Percentiles rank a stretch among this genome's conserved stretches.
Evolutionary conservation across 78 protist species (phyloP).

Genomic region (Paulinella micropora): DNA sequence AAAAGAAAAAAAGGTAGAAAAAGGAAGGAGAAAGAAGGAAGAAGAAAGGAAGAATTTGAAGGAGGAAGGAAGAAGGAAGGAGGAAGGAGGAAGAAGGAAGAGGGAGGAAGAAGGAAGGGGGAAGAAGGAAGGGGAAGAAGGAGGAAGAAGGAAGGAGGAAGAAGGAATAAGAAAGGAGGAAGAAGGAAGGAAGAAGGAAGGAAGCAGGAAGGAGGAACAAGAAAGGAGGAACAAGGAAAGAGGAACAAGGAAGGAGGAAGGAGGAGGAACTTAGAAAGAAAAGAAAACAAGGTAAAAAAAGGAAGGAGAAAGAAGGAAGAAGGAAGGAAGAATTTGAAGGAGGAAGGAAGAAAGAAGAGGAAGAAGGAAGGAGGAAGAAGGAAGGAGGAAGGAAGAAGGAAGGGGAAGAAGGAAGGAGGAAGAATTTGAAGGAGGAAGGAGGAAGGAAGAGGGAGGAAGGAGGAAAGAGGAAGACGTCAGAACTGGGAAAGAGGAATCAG

Average conservation of each 20-base stretch:
- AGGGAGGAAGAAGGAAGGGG: neutral
- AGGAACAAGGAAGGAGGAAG: neutral
- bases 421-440: neutral
- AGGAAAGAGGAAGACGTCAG: neutral
- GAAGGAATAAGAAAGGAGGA: neutral
- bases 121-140: neutral
- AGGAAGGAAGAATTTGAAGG: neutral
- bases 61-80: too few species aligned
- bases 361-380: neutral
- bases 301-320: neutral
- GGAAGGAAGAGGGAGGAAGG: neutral
- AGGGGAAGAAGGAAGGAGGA: neutral
- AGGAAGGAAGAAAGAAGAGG: neutral
- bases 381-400: neutral
- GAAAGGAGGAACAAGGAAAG: neutral
- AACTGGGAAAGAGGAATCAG: neutral
- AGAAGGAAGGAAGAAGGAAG: neutral
- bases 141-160: neutral
- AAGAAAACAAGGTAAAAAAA: neutral
- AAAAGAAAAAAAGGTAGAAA: too few species aligned
- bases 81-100: too few species aligned
- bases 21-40: too few species aligned
- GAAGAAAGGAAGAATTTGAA: too few species aligned
- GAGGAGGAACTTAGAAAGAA: neutral
- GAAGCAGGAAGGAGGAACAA: neutral